Evolutionary conservation across 2,329 filamentous ascomycete species (phyloP), one percentile per base, ranked within the genome.

Genomic region (Periconia digitata): DNA sequence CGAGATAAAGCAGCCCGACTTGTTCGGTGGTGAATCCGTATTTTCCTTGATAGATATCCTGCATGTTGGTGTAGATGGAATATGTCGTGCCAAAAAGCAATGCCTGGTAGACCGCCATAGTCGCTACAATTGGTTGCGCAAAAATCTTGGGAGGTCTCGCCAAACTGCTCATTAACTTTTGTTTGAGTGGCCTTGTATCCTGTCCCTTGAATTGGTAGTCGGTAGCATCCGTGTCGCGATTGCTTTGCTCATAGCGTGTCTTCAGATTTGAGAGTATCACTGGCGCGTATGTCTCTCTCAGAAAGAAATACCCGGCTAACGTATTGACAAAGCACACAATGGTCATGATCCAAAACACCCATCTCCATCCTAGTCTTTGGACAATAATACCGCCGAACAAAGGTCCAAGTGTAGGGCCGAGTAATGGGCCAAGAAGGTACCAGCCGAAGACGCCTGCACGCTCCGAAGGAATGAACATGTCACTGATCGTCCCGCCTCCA

Each of bases 401-500:
- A 1, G 74, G 74, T 0, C 75, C 75, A 0, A 76, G 56, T 0
- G 68, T 70, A 1, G 70, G 71, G 1, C 75, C 74, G 1, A 78
- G 67, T 3, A 79, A 45, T 0, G 72, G 74, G 0, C 73, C 74
- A 0, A 76, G 58, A 1, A 76, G 56, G 51, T 77, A 77, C 71
- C 72, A 76, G 2, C 74, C 74, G 49, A 76, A 76, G 0, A 78
- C 68, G 4, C 72, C 70, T 8, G 75, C 77, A 50, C 78, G 62
- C 49, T 78, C 67, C 20, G 60, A 69, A 0, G 75, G 73, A 20
- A 69, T 55, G 46, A 79, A 80, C 76, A 80, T 79, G 44, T 80
- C 78, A 40, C 65, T 71, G n/a, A 80, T 76, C 0, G 74, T 79
- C 1, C 77, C 77, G 6, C 78, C 78, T 1, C 79, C 78, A 58